phyloP scores from a whole-genome alignment of 176 grass and related monocot species.

The Eleusine indica region DNA sequence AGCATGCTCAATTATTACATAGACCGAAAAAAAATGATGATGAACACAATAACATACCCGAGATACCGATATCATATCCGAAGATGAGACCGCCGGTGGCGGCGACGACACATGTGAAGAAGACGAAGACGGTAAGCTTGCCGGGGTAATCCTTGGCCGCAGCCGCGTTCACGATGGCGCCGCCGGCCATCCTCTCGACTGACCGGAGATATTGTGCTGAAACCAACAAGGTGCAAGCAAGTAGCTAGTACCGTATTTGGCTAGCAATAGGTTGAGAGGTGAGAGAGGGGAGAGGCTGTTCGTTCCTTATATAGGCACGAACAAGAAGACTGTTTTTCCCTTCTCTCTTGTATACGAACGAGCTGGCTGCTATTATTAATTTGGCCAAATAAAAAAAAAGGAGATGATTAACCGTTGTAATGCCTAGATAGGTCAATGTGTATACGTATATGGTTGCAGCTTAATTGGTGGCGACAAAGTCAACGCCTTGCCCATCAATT shows the following conservation, averaged over 20 bases:
- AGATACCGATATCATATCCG: conserved; percentile 73
- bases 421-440: background rate
- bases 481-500: conserved; percentile 13
- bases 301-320: background rate
- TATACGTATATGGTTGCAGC: background rate
- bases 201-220: background rate
- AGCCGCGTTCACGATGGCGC: conserved; percentile 45
- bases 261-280: background rate
- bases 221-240: too few species aligned
- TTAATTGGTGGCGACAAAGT: background rate
- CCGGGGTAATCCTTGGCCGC: conserved; percentile 64
- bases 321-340: background rate
- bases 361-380: background rate
- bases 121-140: conserved; percentile 60
- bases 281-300: background rate
- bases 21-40: background rate
- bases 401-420: background rate
- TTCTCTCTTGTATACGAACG: background rate
- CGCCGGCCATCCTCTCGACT: conserved; percentile 53
- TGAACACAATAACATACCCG: conserved; percentile 13
- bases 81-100: conserved; percentile 73
- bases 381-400: background rate
- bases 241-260: too few species aligned
- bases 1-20: too few species aligned
- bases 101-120: conserved; percentile 63